These are phyloP conservation scores for Davidsoniella neocaledoniae DNA, from an alignment of 2,329 filamentous ascomycete species.

Conservation along the genomic window DNA sequence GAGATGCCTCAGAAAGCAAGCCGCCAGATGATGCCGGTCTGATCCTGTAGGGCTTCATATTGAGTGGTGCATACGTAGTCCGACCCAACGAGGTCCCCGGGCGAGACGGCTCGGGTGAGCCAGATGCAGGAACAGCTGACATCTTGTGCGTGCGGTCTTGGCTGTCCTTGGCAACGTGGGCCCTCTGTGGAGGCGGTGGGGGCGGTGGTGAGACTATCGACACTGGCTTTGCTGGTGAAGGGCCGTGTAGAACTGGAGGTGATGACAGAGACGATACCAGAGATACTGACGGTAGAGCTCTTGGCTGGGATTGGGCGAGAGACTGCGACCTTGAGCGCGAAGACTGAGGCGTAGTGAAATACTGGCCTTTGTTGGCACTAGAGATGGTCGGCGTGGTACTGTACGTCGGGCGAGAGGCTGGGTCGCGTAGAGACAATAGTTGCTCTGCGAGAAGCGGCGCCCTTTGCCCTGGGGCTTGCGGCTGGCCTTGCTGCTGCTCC, in stretches of 20 bases:
- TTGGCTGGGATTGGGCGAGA: not conserved
- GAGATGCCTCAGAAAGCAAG: not conserved
- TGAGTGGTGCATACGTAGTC: conserved; percentile 7
- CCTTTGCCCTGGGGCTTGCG: not conserved
- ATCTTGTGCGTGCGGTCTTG: too few relatives aligned
- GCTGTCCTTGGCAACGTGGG: too few relatives aligned
- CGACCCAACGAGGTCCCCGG: not conserved
- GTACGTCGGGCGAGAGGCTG: conserved; percentile 7
- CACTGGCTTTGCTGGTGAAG: not conserved
- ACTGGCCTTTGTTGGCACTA: not conserved
- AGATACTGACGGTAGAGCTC: not conserved
- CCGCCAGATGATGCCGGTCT: conserved; percentile 3
- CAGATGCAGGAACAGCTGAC: not conserved
- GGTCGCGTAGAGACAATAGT: conserved; percentile 7
- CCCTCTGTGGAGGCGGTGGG: not conserved
- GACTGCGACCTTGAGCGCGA: not conserved
- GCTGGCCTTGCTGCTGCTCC: not conserved
- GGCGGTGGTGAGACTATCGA: not conserved
- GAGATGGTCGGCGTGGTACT: conserved; percentile 8
- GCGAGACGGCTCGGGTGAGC: not conserved
- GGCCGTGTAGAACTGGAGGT: not conserved
- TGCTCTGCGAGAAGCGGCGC: conserved; percentile 4
- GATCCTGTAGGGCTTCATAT: conserved; percentile 1
- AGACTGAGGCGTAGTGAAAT: not conserved
- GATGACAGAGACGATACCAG: not conserved